Evolutionary conservation across 1,284 basidiomycete genomes (phyloP), one percentile per base, ranked within the genome.

Genomic region (Somion occarium): DNA sequence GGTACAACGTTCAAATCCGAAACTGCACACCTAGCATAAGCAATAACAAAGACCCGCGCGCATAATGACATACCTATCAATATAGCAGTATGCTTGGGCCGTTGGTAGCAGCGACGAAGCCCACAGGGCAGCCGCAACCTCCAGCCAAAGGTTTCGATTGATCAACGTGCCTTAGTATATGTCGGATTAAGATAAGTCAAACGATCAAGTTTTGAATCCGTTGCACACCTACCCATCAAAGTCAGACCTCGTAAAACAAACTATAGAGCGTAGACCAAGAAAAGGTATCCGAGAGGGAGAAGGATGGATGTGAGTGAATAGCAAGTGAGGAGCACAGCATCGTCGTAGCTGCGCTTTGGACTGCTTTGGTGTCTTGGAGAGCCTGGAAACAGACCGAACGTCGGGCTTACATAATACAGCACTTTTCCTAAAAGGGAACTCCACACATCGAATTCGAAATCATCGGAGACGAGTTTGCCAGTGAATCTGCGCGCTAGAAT

Each of bases 1-100:
- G 3, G 58, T 56, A 41, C 66, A 65, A 22, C 49, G 64, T 39
- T 59, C 53, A 13, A 49, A 25, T 5, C 59, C 61, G 25, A 55
- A 58, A 1, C 61, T 65, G 44, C 1, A 37, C 25, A 19, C 25
- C 2, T 13, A 9, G 26, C 9, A 11, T 7, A 22, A 18, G 23
- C 7, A 20, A 27, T 20, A 27, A 43, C 18, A 43, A 37, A 42
- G 5, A 37, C 2, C 13, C 18, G 23, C 13, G 5, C 9, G 12
- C 27, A 48, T 41, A 38, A 47, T 18, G 9, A 55, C 58, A 47
- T 39, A 61, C 62, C 5, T 39, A 48, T 64, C 62, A 19, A 56
- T 50, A 20, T 49, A 62, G 27, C 62, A 64, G 37, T 54, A 54
- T 1, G 62, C 62, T 11, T 54, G 54, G 9, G 56, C 60, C n/a